Base-by-base conservation (phyloP, 768 basidiomycete genomes). In the Lentinula sp. region DNA sequence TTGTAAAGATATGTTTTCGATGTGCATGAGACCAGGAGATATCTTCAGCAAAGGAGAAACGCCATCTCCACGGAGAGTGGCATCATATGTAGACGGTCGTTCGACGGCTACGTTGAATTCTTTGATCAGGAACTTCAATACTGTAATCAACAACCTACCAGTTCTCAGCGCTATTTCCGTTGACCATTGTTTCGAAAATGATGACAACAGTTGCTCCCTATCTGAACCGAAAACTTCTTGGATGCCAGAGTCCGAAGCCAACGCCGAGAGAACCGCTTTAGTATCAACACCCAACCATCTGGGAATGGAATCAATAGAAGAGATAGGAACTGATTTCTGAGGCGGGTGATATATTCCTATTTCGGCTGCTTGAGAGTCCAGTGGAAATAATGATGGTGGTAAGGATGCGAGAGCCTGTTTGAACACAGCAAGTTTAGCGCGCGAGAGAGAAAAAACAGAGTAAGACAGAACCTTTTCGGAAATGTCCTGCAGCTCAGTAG, bases 1-100 rank as follows among this genome's bases (percentile, higher is more conserved):
- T 69, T 91, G 90, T 60, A 93, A 78, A 6, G 95, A 96, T 37
- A 92, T 78, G 70, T 96, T 96, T 67, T 95, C 91, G 57, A 91
- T 90, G 65, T 91, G 87, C 91, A 95, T 96, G 63, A 96, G 76
- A 15, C 88, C 86, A 37, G 91, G 91, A 5, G 91, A 89, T 37
- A 94, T 84, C 69, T 86, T 91, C 57, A 92, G 80, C 46, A 93
- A 79, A 2, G 90, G 88, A 2, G 89, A 85, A 43, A 88, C 75
- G 13, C 85, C 85, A 65, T 93, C 90, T 59, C 83, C 83, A 23
- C 88, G 79, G 18, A 79, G 65, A 20, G 83, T 80, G 8, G 77
- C 68, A 20, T 92, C 86, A 62, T 81, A 84, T 12, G 72, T 73
- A 12, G 77, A 73, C 13, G 80, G 77, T 54, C 76, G 76, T 66